Conservation (phyloP, 345 rosid species). For the Citrus trifoliata region DNA sequence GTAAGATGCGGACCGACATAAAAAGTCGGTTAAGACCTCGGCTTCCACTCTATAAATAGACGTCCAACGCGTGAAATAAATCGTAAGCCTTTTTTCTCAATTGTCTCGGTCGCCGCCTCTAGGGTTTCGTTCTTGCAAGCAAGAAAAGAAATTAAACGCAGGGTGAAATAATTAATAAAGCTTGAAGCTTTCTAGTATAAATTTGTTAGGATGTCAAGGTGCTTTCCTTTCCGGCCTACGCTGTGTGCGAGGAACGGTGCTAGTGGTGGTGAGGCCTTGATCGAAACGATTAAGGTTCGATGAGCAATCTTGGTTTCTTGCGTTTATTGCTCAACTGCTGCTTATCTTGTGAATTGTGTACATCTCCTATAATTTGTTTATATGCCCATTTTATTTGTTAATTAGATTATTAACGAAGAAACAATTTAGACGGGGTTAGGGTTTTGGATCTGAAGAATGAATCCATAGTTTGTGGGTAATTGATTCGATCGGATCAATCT, state of each 20-base stretch:
- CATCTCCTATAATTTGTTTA: neutral
- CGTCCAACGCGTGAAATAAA: neutral
- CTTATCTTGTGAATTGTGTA: neutral
- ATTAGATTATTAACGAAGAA: neutral
- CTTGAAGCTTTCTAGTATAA: conserved; percentile 19
- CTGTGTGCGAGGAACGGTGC: conserved; percentile 32
- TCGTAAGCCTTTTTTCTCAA: fast-evolving
- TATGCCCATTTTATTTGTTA: neutral
- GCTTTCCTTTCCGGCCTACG: conserved; percentile 47
- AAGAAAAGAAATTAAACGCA: neutral
- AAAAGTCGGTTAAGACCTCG: neutral
- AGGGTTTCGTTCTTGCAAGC: neutral
- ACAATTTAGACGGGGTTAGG: neutral
- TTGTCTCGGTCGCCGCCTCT: neutral
- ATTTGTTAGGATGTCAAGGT: conserved; percentile 43
- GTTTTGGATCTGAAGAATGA: neutral
- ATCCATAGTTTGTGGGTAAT: neutral
- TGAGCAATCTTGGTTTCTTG: conserved; percentile 37
- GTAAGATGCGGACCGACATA: neutral
- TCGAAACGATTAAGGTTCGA: conserved; percentile 66
- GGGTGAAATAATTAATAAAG: neutral
- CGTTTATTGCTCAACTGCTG: conserved; percentile 38
- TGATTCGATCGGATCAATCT: neutral
- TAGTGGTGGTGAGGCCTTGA: conserved; percentile 39
- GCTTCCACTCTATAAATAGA: conserved; percentile 2